phyloP scores from a whole-genome alignment of 2,329 filamentous ascomycete genomes.

The Aspergillus puulaauensis region DNA sequence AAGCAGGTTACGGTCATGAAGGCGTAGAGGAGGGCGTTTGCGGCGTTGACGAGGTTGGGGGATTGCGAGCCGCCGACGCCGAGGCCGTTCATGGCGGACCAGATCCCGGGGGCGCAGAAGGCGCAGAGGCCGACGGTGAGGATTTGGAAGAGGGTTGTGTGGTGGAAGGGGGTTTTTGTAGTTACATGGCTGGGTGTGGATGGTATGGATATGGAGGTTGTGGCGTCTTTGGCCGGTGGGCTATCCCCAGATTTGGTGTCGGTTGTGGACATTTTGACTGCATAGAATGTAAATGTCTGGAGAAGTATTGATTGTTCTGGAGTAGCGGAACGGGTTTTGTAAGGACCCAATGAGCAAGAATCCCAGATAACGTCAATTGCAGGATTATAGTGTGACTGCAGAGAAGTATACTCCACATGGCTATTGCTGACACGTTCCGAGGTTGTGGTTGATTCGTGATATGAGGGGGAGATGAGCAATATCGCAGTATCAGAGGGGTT shows the following conservation, averaged over 20 bases:
- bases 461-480: constrained; percentile 5
- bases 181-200: not conserved
- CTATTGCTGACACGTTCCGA: not conserved
- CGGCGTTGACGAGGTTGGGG: not conserved
- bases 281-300: not conserved
- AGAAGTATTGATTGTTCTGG: not conserved
- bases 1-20: not conserved
- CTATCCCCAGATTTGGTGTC: not conserved
- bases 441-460: not conserved
- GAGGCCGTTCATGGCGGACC: not conserved
- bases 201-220: not conserved
- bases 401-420: too few species aligned
- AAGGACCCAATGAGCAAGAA: too few species aligned
- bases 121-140: not conserved
- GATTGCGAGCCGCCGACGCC: not conserved
- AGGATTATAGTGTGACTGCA: too few species aligned
- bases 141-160: not conserved
- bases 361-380: too few species aligned
- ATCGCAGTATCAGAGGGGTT: not conserved
- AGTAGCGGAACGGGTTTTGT: too few species aligned
- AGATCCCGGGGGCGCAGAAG: not conserved
- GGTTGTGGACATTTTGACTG: not conserved
- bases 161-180: not conserved
- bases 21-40: not conserved
- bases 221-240: too few species aligned